These are phyloP conservation scores for Clarkia xantiana DNA, from an alignment of 345 rosid species.

Conservation along the genomic window DNA sequence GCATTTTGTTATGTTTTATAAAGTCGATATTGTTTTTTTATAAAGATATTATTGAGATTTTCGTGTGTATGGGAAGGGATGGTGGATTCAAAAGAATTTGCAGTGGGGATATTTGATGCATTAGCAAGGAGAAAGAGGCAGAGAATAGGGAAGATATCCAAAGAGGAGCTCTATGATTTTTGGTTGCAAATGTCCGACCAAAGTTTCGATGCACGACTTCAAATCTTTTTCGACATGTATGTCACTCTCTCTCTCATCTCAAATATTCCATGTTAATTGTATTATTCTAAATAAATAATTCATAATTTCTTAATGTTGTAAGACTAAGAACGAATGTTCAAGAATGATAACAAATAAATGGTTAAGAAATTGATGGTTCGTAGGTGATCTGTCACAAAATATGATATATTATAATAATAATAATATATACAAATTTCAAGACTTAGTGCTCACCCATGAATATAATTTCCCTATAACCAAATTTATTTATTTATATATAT, in stretches of 20 bases:
- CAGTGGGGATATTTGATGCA: slow-evolving; percentile 69
- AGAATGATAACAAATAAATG: too few species aligned
- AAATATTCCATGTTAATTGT: neutral
- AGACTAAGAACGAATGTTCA: too few species aligned
- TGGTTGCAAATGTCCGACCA: slow-evolving; percentile 84
- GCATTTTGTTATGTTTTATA: too few species aligned
- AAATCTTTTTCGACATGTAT: slow-evolving; percentile 89
- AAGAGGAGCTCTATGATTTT: slow-evolving; percentile 74
- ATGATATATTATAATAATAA: too few species aligned
- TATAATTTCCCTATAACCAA: neutral
- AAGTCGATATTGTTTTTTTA: neutral
- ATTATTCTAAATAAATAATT: too few species aligned
- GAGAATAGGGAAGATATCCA: slow-evolving; percentile 39
- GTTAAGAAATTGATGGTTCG: too few species aligned
- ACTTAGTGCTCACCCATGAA: too few species aligned
- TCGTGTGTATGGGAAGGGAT: slow-evolving; percentile 33
- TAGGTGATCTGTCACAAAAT: too few species aligned
- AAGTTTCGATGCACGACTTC: slow-evolving; percentile 93
- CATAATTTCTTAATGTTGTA: too few species aligned
- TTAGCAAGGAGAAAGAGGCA: slow-evolving; percentile 52
- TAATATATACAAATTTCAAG: too few species aligned
- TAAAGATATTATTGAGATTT: neutral
- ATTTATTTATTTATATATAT: neutral
- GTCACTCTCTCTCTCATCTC: slow-evolving; percentile 3
- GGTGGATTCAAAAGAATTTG: slow-evolving; percentile 84